Evolutionary conservation across 1,284 basidiomycete genomes (phyloP).

Genomic region (Cutaneotrichosporon cavernicola): DNA sequence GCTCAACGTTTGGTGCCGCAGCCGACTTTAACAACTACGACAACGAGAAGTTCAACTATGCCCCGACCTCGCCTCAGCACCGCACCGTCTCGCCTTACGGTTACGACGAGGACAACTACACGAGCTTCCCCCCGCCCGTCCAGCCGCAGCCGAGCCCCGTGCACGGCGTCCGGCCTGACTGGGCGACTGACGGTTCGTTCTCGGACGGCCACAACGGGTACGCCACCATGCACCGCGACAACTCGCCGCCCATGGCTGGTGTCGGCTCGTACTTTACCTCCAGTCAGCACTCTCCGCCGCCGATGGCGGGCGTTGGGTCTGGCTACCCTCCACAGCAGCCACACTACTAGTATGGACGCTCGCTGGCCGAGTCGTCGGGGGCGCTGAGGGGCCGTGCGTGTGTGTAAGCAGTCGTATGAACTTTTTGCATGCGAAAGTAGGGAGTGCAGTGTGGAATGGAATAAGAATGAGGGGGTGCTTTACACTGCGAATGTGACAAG

Average conservation of each 20-base stretch:
- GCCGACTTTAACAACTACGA: not conserved
- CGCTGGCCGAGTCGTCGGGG: constrained; percentile 8
- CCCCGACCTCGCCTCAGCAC: constrained; percentile 1
- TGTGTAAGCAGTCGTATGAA: constrained; percentile 4
- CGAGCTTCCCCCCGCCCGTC: constrained; percentile 37
- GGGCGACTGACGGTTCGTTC: constrained; percentile 4
- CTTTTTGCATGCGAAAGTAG: not conserved
- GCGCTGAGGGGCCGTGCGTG: not conserved
- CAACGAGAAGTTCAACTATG: constrained; percentile 13
- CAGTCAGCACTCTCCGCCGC: not conserved
- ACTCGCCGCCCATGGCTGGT: constrained; percentile 10
- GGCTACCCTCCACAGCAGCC: constrained; percentile 6
- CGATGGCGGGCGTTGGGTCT: constrained; percentile 5
- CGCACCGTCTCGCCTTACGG: constrained; percentile 8
- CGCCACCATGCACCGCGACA: constrained; percentile 8
- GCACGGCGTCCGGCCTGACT: constrained; percentile 16
- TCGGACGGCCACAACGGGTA: constrained; percentile 9
- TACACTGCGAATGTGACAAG: too few species aligned
- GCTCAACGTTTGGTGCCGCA: constrained; percentile 23
- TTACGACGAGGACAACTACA: constrained; percentile 38
- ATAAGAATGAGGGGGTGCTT: not conserved
- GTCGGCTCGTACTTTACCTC: not conserved
- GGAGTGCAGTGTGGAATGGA: not conserved
- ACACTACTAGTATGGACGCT: constrained; percentile 4
- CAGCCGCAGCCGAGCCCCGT: constrained; percentile 28